Percentiles rank a stretch among this genome's conserved stretches.
Evolutionary conservation across 2,329 filamentous ascomycete species (phyloP).

Genomic region (Moelleriella libera): DNA sequence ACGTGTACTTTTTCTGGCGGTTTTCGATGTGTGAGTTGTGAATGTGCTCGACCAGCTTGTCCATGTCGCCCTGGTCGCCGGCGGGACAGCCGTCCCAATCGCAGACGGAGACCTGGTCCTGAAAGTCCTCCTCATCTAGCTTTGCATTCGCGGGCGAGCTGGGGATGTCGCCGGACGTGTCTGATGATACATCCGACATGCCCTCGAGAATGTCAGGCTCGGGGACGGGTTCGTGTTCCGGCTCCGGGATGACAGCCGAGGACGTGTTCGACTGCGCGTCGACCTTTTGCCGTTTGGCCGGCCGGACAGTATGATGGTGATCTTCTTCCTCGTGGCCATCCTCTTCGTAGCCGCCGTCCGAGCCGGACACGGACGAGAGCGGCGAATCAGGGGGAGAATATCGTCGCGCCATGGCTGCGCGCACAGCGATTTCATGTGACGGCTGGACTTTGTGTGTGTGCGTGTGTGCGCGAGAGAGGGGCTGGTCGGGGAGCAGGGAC

Average conservation of each 20-base stretch:
- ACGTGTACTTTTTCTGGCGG: slow-evolving; percentile 93
- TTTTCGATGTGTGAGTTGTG: slow-evolving; percentile 91
- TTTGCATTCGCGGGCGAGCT: slow-evolving; percentile 54
- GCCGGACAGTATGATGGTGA: slow-evolving; percentile 18
- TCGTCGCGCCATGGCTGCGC: slow-evolving; percentile 18
- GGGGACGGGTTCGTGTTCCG: slow-evolving; percentile 29
- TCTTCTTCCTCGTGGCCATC: slow-evolving; percentile 27
- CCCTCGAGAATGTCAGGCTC: slow-evolving; percentile 39
- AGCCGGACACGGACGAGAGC: slow-evolving; percentile 30
- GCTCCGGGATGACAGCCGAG: slow-evolving; percentile 26
- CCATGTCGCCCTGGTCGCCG: slow-evolving; percentile 67
- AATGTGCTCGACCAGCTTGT: slow-evolving; percentile 66
- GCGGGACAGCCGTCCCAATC: slow-evolving; percentile 63
- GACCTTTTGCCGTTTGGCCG: slow-evolving; percentile 33
- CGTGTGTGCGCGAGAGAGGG: too few species aligned
- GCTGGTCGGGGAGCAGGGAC: too few species aligned
- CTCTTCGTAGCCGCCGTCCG: slow-evolving; percentile 29
- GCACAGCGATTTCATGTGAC: not conserved
- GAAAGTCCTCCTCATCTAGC: slow-evolving; percentile 59
- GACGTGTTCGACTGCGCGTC: slow-evolving; percentile 30
- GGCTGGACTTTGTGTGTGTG: too few species aligned
- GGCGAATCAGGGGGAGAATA: slow-evolving; percentile 29
- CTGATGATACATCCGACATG: slow-evolving; percentile 68
- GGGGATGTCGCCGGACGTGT: slow-evolving; percentile 76
- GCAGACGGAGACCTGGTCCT: slow-evolving; percentile 66